Evolutionary conservation across 345 rosid species (phyloP), one percentile per base, ranked within the genome.

Genomic region (Salix brachista): DNA sequence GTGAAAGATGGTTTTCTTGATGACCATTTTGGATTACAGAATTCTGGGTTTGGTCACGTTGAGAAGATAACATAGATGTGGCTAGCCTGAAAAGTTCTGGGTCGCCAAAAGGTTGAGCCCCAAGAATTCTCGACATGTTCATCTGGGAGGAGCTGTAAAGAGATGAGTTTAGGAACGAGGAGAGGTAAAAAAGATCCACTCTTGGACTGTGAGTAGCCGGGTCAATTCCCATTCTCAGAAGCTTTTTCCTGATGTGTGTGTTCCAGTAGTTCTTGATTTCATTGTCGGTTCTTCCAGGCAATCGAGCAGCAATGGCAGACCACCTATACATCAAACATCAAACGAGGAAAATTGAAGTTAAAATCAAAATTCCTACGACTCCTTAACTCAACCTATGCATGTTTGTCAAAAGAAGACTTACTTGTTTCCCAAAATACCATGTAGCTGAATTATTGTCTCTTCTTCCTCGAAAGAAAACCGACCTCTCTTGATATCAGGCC

Each of bases 21-120:
- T 58, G 84, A 77, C 26, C 69, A 41, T 73, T 80, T 44, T 82
- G 88, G 50, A 70, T 34, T 61, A n/a, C 23, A 4, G 50, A 71
- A 72, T n/a, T 75, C 14, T 69, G 71, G 67, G 54, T 67, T 44
- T 86, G 83, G 54, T 58, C 62, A 58, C 64, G 72, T 61, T 78
- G 77, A 21, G 92, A 66, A 28, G 86, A 78, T 4, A 81, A 34
- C 17, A 86, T 71, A n/a, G 88, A 87, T 14, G 85, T 75, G 65
- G 90, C 90, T 10, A 87, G 78, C 65, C 76, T 80, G 23, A 86
- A 75, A 14, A 87, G 85, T 25, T 86, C 86, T 1, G 89, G 89
- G 71, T 79, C 74, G 19, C 69, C 58, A 5, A 60, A 12, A 18
- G 70, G 70, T 39, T 79, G 70, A 34, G 61, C 69, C 2, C 78